A percentile compares a stretch with the other conserved stretches of the same genome.
Evolutionary conservation across 1,139 yeast species (phyloP).

Genomic region (Debaryomycetaceae sp.): DNA sequence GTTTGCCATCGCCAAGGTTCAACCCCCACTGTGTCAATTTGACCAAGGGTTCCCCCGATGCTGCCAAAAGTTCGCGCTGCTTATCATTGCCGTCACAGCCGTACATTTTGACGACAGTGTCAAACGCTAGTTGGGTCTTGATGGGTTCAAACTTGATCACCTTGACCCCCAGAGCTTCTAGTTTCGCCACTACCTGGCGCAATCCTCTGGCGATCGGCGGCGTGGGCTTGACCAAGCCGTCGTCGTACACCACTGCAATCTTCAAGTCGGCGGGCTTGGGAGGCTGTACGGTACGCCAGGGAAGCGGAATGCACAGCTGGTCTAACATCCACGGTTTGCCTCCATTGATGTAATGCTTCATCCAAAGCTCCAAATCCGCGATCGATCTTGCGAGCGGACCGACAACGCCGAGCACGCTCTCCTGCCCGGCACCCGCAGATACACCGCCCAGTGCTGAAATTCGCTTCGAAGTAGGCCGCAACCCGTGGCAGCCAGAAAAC

Average conservation of each 20-base stretch:
- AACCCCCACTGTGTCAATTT: constrained; percentile 59
- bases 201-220: constrained; percentile 53
- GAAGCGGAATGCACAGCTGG: constrained; percentile 49
- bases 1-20: constrained; percentile 53
- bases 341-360: constrained; percentile 50
- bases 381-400: constrained; percentile 64
- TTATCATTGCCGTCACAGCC: constrained; percentile 57
- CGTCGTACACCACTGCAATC: constrained; percentile 37
- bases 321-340: constrained; percentile 73
- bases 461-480: constrained; percentile 66
- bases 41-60: constrained; percentile 62
- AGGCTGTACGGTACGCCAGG: constrained; percentile 45
- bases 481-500: constrained; percentile 60
- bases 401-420: constrained; percentile 52
- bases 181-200: constrained; percentile 23
- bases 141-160: constrained; percentile 48
- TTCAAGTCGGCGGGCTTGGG: constrained; percentile 39
- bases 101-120: constrained; percentile 47
- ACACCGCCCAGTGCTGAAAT: constrained; percentile 48
- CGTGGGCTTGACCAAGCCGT: constrained; percentile 35
- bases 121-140: constrained; percentile 45
- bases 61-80: constrained; percentile 46
- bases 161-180: constrained; percentile 28
- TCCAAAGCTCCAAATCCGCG: constrained; percentile 60
- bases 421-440: constrained; percentile 55